Conservation (phyloP, 2,329 filamentous ascomycete genomes). For the Ceratocystis cubensis region DNA sequence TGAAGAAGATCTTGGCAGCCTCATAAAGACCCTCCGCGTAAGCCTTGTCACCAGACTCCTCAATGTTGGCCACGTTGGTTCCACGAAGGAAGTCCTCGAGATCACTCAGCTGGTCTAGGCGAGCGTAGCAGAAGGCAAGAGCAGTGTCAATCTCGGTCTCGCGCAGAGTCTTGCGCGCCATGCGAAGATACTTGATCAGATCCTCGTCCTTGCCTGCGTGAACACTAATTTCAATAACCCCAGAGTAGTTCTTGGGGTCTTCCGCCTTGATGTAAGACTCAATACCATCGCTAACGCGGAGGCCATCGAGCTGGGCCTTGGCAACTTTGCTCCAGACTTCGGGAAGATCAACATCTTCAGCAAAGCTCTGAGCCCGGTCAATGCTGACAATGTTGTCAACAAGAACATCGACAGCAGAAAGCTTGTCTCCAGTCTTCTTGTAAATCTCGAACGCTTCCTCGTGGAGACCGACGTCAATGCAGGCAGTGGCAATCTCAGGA, state of each 20-base stretch:
- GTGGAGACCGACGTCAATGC: conserved; percentile 85
- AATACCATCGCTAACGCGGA: conserved; percentile 83
- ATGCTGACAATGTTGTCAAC: conserved; percentile 97
- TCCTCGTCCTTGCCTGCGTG: conserved; percentile 97
- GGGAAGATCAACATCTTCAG: conserved; percentile 82
- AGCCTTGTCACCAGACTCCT: conserved; percentile 95
- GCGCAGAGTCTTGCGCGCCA: conserved; percentile 92
- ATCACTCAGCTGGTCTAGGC: conserved; percentile 80
- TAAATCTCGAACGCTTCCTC: conserved; percentile 98
- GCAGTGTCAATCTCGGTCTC: conserved; percentile 89
- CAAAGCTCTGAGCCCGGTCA: conserved; percentile 89
- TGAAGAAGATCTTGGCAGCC: conserved; percentile 97
- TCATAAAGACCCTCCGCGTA: conserved; percentile 89
- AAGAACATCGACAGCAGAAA: conserved; percentile 76
- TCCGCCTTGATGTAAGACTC: conserved; percentile 94
- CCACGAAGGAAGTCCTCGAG: conserved; percentile 90
- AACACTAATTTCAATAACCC: conserved; percentile 92
- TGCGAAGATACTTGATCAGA: conserved; percentile 87
- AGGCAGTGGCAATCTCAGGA: conserved; percentile 83
- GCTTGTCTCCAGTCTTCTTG: conserved; percentile 91
- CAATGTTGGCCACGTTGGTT: conserved; percentile 89
- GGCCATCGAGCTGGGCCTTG: conserved; percentile 92
- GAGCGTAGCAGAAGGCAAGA: conserved; percentile 84
- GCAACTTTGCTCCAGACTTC: conserved; percentile 98
- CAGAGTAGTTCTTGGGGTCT: conserved; percentile 83